phyloP scores from a whole-genome alignment of 192 early-diverging fungal species.

The Chytriomyces sp. region DNA sequence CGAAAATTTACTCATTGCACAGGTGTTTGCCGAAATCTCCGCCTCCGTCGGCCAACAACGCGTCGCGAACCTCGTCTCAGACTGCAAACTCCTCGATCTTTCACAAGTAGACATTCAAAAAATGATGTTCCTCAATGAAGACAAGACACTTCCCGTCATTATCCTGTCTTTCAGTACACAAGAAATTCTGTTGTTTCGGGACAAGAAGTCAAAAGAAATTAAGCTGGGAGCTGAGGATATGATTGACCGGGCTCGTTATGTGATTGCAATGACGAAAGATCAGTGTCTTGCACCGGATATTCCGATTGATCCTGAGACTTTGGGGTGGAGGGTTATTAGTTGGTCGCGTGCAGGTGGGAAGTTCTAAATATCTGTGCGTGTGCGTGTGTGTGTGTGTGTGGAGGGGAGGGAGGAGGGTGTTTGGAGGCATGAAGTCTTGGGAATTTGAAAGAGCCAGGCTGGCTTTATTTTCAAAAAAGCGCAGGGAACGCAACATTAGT shows the following conservation, averaged over 20 bases:
- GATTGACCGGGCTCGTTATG: slow-evolving; percentile 87
- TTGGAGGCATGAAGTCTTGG: too few relatives aligned
- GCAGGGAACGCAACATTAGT: too few relatives aligned
- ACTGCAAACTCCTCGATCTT: slow-evolving; percentile 93
- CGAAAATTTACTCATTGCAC: slow-evolving; percentile 11
- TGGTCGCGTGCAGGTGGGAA: slow-evolving; percentile 40
- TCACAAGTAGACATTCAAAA: slow-evolving; percentile 88
- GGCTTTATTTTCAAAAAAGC: too few relatives aligned
- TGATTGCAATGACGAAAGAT: slow-evolving; percentile 88
- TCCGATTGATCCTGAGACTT: slow-evolving; percentile 79
- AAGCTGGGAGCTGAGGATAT: slow-evolving; percentile 80
- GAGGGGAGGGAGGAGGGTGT: too few relatives aligned
- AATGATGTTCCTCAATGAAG: slow-evolving; percentile 89
- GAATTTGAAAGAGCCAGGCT: too few relatives aligned
- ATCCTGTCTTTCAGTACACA: slow-evolving; percentile 90
- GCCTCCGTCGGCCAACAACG: slow-evolving; percentile 83
- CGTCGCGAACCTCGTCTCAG: slow-evolving; percentile 86
- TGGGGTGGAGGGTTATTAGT: slow-evolving; percentile 92
- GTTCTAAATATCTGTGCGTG: too few relatives aligned
- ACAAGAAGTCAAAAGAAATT: slow-evolving; percentile 81
- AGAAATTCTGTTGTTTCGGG: slow-evolving; percentile 91
- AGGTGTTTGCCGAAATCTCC: slow-evolving; percentile 67
- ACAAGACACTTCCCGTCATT: slow-evolving; percentile 78
- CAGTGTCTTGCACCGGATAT: slow-evolving; percentile 69
- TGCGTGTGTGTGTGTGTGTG: too few relatives aligned